Evolutionary conservation across 2,329 filamentous ascomycete genomes (phyloP), one percentile per base, ranked within the genome.

Genomic region (Podosphaera fusca): DNA sequence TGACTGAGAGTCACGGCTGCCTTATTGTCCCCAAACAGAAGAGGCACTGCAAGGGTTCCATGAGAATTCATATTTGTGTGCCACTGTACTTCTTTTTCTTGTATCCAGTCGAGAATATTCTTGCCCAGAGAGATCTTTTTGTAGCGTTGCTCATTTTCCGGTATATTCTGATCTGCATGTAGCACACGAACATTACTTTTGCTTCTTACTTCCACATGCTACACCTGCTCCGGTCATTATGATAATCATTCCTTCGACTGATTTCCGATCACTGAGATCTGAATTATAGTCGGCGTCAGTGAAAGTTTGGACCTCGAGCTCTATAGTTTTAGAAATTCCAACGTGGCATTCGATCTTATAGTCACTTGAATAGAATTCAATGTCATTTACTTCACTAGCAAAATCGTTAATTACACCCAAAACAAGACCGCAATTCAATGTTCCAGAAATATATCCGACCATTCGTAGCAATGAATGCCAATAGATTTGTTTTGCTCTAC

Each of bases 261-360:
- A 53, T 34, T 53, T 53, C 21, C 50, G 34, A 53, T 53, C 50
- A 53, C 31, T 34, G n/a, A 34, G 50, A 53, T 53, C 50, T 35
- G 50, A 35, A 53, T 31, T n/a, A 53, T 35, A 53, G 50, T 36
- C 50, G 34, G 33, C 33, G 33, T 53, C 34, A 33, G 33, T 35
- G 50, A 38, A 38, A 38, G 35, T 38, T 38, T 38, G 35, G 35
- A 38, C 5, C 35, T 38, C 35, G 6, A 38, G 10, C 6, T 38
- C 35, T 38, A 10, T 10, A 38, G 35, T 5, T 38, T 38, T 38
- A 10, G 35, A 38, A 38, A 10, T 38, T 38, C 35, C 35, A 38
- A 38, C 35, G 35, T 38, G 35, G 10, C 35, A 38, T 6, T 38
- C 35, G 35, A 10, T 38, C 5, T 38, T 38, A 38, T 38, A 10